phyloP scores from a whole-genome alignment of 164 flowering plant species.

The Pachysandra terminalis region DNA sequence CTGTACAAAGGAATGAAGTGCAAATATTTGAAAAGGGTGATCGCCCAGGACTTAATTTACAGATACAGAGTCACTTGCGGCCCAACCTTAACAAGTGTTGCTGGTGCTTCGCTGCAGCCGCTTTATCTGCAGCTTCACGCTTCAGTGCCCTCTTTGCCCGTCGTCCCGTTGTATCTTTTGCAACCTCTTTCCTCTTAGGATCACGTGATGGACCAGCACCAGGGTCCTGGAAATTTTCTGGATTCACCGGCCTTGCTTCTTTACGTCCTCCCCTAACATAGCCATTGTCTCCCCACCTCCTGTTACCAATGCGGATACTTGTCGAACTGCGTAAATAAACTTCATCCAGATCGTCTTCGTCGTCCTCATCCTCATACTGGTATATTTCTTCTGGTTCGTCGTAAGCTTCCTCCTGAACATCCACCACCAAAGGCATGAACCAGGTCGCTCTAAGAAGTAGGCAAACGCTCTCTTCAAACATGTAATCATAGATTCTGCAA shows the following conservation, averaged over 20 bases:
- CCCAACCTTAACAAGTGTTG: slow-evolving; percentile 63
- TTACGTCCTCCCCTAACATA: slow-evolving; percentile 76
- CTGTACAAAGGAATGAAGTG: too few relatives aligned
- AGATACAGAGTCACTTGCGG: slow-evolving; percentile 19
- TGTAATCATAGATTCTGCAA: slow-evolving; percentile 72
- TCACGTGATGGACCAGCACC: slow-evolving; percentile 50
- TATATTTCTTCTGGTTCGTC: slow-evolving; percentile 29
- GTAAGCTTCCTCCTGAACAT: slow-evolving; percentile 31
- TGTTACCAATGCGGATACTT: slow-evolving; percentile 68
- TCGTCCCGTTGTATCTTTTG: slow-evolving; percentile 46
- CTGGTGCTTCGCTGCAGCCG: slow-evolving; percentile 70
- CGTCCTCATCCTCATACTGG: slow-evolving; percentile 33
- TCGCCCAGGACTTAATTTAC: too few relatives aligned
- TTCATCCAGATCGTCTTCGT: slow-evolving; percentile 56
- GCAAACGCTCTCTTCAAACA: slow-evolving; percentile 98
- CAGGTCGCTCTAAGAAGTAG: slow-evolving; percentile 88
- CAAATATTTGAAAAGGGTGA: too few relatives aligned
- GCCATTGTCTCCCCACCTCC: slow-evolving; percentile 93
- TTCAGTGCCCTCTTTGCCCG: slow-evolving; percentile 80
- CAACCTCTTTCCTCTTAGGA: slow-evolving; percentile 40
- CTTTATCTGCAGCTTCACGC: slow-evolving; percentile 89
- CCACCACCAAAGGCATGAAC: slow-evolving; percentile 64
- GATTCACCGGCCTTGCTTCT: slow-evolving; percentile 67
- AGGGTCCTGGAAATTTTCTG: slow-evolving; percentile 28
- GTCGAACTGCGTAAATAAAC: slow-evolving; percentile 34